phyloP scores from a whole-genome alignment of 345 rosid genomes.

The Diplotaxis tenuifolia region DNA sequence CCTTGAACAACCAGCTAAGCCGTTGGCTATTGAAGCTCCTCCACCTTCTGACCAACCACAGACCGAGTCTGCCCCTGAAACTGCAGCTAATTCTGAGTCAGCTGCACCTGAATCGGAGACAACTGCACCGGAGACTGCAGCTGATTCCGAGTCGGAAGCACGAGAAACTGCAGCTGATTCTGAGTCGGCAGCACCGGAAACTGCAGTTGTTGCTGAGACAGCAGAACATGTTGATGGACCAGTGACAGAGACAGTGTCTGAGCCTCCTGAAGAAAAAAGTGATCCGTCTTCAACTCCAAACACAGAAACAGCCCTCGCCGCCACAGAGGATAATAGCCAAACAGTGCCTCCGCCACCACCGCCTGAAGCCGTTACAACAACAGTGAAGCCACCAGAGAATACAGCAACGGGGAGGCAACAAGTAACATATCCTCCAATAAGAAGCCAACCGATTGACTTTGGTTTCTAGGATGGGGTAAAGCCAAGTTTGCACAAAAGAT shows the following conservation, averaged over 20 bases:
- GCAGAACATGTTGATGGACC: slow-evolving; percentile 28
- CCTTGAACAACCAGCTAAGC: slow-evolving; percentile 43
- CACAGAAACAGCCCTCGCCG: slow-evolving; percentile 21
- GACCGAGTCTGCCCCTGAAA: slow-evolving; percentile 29
- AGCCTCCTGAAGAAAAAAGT: slow-evolving; percentile 40
- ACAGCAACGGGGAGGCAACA: slow-evolving; percentile 22
- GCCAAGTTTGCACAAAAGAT: slow-evolving; percentile 21
- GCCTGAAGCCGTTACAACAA: slow-evolving; percentile 20
- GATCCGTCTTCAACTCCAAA: slow-evolving; percentile 35
- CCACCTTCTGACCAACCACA: slow-evolving; percentile 44
- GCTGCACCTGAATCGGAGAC: slow-evolving; percentile 25
- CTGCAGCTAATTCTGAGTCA: slow-evolving; percentile 26
- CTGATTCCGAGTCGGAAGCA: slow-evolving; percentile 24
- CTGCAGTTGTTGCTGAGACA: slow-evolving; percentile 6
- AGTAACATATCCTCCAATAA: slow-evolving; percentile 27
- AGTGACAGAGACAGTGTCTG: slow-evolving; percentile 30
- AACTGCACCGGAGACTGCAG: slow-evolving; percentile 32
- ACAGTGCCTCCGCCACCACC: not conserved
- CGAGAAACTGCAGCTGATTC: slow-evolving; percentile 25
- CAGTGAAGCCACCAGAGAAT: slow-evolving; percentile 30
- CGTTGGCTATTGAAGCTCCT: slow-evolving; percentile 46
- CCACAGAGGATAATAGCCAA: slow-evolving; percentile 16
- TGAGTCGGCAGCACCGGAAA: slow-evolving; percentile 32
- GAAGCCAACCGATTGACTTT: slow-evolving; percentile 32
- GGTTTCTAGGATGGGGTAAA: slow-evolving; percentile 35